Evolutionary conservation across 2,329 filamentous ascomycete species (phyloP), one percentile per base, ranked within the genome.

Genomic region (Pyrenophora tritici-repentis): DNA sequence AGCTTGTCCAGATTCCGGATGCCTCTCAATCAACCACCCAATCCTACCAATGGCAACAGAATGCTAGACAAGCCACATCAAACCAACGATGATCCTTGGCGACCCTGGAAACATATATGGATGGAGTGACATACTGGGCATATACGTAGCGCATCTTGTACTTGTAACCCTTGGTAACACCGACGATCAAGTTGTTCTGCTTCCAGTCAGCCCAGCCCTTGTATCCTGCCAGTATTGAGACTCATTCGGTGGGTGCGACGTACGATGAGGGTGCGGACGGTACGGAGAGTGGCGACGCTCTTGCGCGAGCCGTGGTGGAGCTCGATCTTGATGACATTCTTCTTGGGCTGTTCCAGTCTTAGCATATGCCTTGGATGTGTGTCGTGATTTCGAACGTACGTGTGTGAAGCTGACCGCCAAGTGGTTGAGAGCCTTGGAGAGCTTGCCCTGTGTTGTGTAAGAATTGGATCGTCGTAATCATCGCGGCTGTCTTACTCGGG

Each of bases 131-230:
- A 33, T 68, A 70, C 66, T 99, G 94, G 78, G 94, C 94, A 80
- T 99, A 99, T 81, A 99, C 94, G 84, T 99, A 99, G 76, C 95
- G 91, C 93, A 99, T 97, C 90, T 99, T 99, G 89, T 99, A 99
- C 85, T 95, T 95, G 90, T 89, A 99, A 71, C 94, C 94, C 85
- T 93, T 96, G 79, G 94, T 99, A 68, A 99, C 94, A 80, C 94
- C 94, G 73, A 92, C 87, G 80, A 99, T 90, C 82, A 99, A 79
- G 89, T 99, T 99, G 86, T 95, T 90, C 68, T 71, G 47, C 29
- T 45, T 17, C 52, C 41, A 52, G 60, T 71, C 56, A 69, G 68
- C 43, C 58, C 45, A 31, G 24, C 53, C 37, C 55, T 32, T 36
- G 17, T 10, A 31, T 32, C 39, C 22, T 42, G n/a, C 35, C 20